Evolutionary conservation across 2,329 filamentous ascomycete genomes (phyloP), one percentile per base, ranked within the genome.

Genomic region (Phaeosphaeria sp.): DNA sequence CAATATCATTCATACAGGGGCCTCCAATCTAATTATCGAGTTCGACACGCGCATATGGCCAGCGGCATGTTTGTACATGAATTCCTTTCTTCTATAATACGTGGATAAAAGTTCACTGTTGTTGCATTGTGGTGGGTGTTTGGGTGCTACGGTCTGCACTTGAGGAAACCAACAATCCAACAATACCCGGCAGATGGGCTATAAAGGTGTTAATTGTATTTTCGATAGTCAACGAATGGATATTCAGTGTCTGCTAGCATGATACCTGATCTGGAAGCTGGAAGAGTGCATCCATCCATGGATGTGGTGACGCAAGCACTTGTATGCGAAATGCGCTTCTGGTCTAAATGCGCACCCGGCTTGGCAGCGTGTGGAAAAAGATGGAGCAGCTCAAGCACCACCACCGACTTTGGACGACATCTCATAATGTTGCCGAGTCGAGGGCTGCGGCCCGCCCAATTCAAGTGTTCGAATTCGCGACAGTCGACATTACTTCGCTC

Each of bases 351-450:
- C 36, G 52, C 55, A 48, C 41, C 22, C 55, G 58, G 58, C 65
- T 68, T 72, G 67, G 72, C 69, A 52, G 56, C 47, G 47, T 47
- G 56, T 66, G 54, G 58, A 62, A 67, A 67, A 64, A 66, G 61
- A 68, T 66, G 63, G 60, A 64, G 59, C 50, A 50, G 47, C 55
- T 54, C 43, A 44, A 62, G 59, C 60, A 59, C 44, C 55, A 42
- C 22, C 47, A 48, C 60, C 30, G 61, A 55, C 62, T 60, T 62
- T 59, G 66, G 68, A 72, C 68, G 67, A 67, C 72, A 71, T 58
- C 64, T 63, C 64, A 75, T 70, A 56, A 82, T 82, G 81, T 77
- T 82, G 73, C 79, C 80, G 65, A 81, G 79, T 71, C 80, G 80
- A 78, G 80, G 80, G 63, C 67, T 81, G 43, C 77, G 74, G 67